These are phyloP conservation scores for Cryptococcus sp. DNA, from an alignment of 1,284 basidiomycete species.

Conservation along the genomic window DNA sequence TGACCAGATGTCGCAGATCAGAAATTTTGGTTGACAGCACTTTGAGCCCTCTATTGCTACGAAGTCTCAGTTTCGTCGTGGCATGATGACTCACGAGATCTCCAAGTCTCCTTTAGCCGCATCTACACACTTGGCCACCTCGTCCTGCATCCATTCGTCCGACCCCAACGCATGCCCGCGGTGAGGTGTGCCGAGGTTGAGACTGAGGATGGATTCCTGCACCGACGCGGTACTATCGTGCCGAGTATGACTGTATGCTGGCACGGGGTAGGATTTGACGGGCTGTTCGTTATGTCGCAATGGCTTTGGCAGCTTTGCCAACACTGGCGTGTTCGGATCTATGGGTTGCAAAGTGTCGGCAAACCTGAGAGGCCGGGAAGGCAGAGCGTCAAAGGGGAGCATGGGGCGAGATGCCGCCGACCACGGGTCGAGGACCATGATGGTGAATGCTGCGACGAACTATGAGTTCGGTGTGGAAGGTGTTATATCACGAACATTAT, in stretches of 20 bases:
- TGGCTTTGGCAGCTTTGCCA: slow-evolving; percentile 24
- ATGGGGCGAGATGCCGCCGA: slow-evolving; percentile 48
- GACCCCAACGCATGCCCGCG: slow-evolving; percentile 22
- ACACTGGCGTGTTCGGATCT: slow-evolving; percentile 14
- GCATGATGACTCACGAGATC: slow-evolving; percentile 32
- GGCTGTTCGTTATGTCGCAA: slow-evolving; percentile 21
- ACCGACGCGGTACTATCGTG: slow-evolving; percentile 16
- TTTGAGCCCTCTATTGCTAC: slow-evolving; percentile 31
- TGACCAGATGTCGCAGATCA: slow-evolving; percentile 48
- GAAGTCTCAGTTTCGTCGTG: slow-evolving; percentile 1
- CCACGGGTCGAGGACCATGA: slow-evolving; percentile 36
- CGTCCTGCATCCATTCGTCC: slow-evolving; percentile 47
- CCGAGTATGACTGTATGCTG: slow-evolving; percentile 27
- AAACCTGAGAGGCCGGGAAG: slow-evolving; percentile 44
- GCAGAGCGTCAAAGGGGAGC: slow-evolving; percentile 37
- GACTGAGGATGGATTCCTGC: slow-evolving; percentile 2
- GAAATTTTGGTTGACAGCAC: slow-evolving; percentile 42
- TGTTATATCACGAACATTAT: no score
- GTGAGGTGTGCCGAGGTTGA: slow-evolving; percentile 4
- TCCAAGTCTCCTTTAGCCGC: slow-evolving; percentile 30
- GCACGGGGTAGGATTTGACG: slow-evolving; percentile 24
- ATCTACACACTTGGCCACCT: slow-evolving; percentile 43
- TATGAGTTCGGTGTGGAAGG: no score
- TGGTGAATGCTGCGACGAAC: no score
- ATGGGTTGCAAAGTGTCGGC: slow-evolving; percentile 42